Evolutionary conservation across 495 filamentous ascomycete genomes (phyloP), one percentile per base, ranked within the genome.

Genomic region (Poronia punctata): DNA sequence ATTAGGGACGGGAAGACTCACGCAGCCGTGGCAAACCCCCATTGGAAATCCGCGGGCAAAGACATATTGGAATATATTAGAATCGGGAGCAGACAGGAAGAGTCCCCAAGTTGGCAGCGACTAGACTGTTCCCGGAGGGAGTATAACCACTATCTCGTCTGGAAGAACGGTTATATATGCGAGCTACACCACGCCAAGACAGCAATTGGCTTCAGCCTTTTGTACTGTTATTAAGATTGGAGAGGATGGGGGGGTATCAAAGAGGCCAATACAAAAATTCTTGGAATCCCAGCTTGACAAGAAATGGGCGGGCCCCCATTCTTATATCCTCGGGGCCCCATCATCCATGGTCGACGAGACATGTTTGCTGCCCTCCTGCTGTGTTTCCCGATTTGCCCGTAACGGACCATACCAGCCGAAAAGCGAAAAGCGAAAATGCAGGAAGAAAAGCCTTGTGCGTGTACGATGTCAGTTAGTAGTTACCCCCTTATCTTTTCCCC

Each of bases 11-110:
- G 19, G 34, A 42, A 14, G 44, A 71, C 70, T 62, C 55, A 84
- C 80, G 76, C 72, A 46, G 83, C 83, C 26, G 84, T 90, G 48
- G 84, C 83, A 60, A 84, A 90, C 38, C 83, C 84, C 84, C 85
- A 88, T 44, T 84, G 57, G 57, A 88, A 88, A 57, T 86, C 83
- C 35, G 76, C 72, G 29, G 79, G 81, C 41, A 88, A 69, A 56
- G 68, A 70, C 67, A 70, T 69, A 49, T 43, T 62, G 38, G 44
- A 32, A 19, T 17, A 21, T n/a, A 23, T 5, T 39, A 9, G 38
- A 15, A 26, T 38, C 24, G 37, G 11, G 12, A 37, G 36, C 22
- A 40, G 33, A 46, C 1, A 35, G 30, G 15, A 11, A 38, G 38
- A 28, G 26, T n/a, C n/a, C n/a, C n/a, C 27, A 38, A 49, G 42